These are phyloP conservation scores for Solanum corneliomulleri DNA, from an alignment of 257 asterid genomes.

Conservation along the genomic window DNA sequence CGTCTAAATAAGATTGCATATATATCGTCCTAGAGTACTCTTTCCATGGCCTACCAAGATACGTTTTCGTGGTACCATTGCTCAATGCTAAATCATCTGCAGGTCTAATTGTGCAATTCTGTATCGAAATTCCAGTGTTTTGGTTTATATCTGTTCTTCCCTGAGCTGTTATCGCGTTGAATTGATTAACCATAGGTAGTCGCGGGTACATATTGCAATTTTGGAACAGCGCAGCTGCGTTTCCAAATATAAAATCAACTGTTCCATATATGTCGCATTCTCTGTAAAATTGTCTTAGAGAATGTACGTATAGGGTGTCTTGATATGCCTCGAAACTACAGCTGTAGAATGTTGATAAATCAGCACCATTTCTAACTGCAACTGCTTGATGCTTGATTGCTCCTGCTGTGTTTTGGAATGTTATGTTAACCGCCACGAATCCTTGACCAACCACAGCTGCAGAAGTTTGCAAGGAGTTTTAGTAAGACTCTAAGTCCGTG, in stretches of 20 bases:
- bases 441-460: constrained; percentile 56
- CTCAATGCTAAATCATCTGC: constrained; percentile 34
- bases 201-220: constrained; percentile 56
- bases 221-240: constrained; percentile 58
- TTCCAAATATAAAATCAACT: constrained; percentile 76
- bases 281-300: constrained; percentile 66
- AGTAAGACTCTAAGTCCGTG: no score
- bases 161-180: constrained; percentile 69
- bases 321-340: constrained; percentile 86
- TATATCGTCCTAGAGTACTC: constrained; percentile 50
- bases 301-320: constrained; percentile 56
- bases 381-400: constrained; percentile 72
- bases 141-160: constrained; percentile 67
- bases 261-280: constrained; percentile 72
- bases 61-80: constrained; percentile 16
- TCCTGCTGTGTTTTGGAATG: constrained; percentile 77
- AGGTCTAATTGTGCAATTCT: constrained; percentile 40
- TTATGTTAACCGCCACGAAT: constrained; percentile 42
- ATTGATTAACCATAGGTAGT: constrained; percentile 41
- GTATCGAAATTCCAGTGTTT: constrained; percentile 70
- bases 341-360: constrained; percentile 56
- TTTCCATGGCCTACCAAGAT: constrained; percentile 82
- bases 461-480: neutral
- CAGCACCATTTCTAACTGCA: constrained; percentile 63
- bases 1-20: constrained; percentile 37